These are phyloP conservation scores for Erysimum cheiri DNA, from an alignment of 441 rosid genomes.

Conservation along the genomic window DNA sequence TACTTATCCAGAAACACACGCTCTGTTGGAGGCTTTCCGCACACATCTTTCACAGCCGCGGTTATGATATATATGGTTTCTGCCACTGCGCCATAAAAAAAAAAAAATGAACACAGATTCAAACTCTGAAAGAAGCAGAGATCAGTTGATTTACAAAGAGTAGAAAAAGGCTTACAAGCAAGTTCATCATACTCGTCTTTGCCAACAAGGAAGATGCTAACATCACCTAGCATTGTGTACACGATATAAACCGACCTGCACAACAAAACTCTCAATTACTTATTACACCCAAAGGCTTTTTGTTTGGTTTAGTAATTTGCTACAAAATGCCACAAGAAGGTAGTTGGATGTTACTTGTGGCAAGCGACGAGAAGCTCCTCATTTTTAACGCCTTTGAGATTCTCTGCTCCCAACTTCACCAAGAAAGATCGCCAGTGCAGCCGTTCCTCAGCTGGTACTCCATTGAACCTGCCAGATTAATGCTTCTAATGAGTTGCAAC, in stretches of 20 bases:
- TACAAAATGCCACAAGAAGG: background rate
- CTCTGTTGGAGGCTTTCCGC: constrained; percentile 93
- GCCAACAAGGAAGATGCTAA: constrained; percentile 86
- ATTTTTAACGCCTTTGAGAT: constrained; percentile 86
- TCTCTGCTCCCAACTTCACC: constrained; percentile 92
- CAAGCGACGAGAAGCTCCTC: constrained; percentile 97
- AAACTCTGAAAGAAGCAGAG: constrained; percentile 25
- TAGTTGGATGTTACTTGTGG: constrained; percentile 68
- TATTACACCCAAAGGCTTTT: background rate
- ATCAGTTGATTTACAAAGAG: constrained; percentile 10
- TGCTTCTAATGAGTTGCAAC: constrained; percentile 5
- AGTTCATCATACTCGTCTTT: constrained; percentile 98
- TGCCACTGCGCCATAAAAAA: constrained; percentile 55
- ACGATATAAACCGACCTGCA: constrained; percentile 91
- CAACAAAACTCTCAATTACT: constrained; percentile 10
- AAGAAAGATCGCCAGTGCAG: constrained; percentile 92
- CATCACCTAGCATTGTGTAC: constrained; percentile 90
- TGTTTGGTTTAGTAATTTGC: background rate
- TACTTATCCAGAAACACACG: constrained; percentile 92
- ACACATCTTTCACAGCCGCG: constrained; percentile 82
- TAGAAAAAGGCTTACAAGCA: constrained; percentile 66
- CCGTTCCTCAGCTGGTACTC: constrained; percentile 94
- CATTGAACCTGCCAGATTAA: constrained; percentile 70
- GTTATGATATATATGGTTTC: constrained; percentile 89
- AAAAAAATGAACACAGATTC: background rate